Evolutionary conservation across 129 eudicot genomes (phyloP).

Genomic region (Heracleum sosnowskyi): DNA sequence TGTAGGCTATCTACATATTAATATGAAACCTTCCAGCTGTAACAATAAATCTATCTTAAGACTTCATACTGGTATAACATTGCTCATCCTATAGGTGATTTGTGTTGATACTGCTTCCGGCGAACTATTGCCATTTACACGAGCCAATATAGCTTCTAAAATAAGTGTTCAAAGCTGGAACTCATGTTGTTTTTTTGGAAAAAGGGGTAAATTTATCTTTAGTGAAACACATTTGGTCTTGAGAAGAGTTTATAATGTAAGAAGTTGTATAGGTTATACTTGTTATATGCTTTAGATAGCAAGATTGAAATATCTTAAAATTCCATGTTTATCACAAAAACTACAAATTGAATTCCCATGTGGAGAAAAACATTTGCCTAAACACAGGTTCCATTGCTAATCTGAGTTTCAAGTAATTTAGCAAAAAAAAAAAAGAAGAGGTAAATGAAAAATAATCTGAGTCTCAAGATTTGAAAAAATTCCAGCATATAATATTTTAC

Average conservation of each 20-base stretch:
- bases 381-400: not conserved
- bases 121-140: not conserved
- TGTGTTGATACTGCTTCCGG: not conserved
- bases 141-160: not conserved
- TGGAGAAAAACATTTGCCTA: not conserved
- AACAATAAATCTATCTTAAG: not conserved
- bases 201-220: not conserved
- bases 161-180: not conserved
- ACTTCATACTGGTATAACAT: not conserved
- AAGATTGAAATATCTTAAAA: not conserved
- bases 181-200: not conserved
- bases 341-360: not conserved
- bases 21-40: conserved; percentile 6
- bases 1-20: not conserved
- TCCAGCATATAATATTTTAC: not conserved
- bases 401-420: too few relatives aligned
- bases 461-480: not conserved
- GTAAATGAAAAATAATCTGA: too few relatives aligned
- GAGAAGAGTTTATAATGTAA: not conserved
- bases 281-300: not conserved
- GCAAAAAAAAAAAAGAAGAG: too few relatives aligned
- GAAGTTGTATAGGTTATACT: not conserved
- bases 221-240: too few relatives aligned
- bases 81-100: not conserved
- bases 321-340: not conserved